Base-by-base conservation (phyloP, 805 yeast species). In the Spathaspora arborariae region DNA sequence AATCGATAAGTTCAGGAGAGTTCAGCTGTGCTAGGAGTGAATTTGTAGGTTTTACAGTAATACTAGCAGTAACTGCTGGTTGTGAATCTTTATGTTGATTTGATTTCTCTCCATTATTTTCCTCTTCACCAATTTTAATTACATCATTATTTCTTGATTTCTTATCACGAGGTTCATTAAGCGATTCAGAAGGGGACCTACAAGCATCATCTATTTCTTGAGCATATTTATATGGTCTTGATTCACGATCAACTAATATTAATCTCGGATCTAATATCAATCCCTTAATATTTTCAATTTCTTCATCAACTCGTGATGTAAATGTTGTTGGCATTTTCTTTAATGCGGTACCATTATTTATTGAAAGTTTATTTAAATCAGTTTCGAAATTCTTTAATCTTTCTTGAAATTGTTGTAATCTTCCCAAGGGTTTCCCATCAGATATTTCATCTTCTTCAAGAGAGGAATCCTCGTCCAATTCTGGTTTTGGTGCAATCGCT, bases 341-440 rank as follows among this genome's bases (percentile, higher is more conserved):
- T 3, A 37, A 22, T n/a, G n/a, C n/a, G 11, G 21, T 19, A 18
- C 39, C 41, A 7, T 41, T 40, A 11, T 44, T 41, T n/a, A 21
- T 30, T 6, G 47, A 10, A n/a, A 50, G 35, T 11, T 51, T 30
- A 27, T 40, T 46, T 27, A 57, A 46, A 39, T 53, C 51, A 2
- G 35, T 24, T 38, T 63, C 64, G 20, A 63, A 54, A 21, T 47
- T 51, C 35, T 55, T 56, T 54, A 63, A 50, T 39, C 60, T 60
- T 13, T 54, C 51, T 41, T 51, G 50, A n/a, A 54, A 46, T 15
- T 56, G 50, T 8, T 54, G 51, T 4, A 59, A 48, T 41, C 57
- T 60, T 7, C 58, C 47, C 33, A 51, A 37, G 6, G 44, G 27
- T 20, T 43, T 30, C 6, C 16, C 3, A 6, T 30, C 35, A 3